A percentile compares a stretch with the other conserved stretches of the same genome.
Evolutionary conservation across 306 rosid genomes (phyloP).

Genomic region (Quercus ilex): DNA sequence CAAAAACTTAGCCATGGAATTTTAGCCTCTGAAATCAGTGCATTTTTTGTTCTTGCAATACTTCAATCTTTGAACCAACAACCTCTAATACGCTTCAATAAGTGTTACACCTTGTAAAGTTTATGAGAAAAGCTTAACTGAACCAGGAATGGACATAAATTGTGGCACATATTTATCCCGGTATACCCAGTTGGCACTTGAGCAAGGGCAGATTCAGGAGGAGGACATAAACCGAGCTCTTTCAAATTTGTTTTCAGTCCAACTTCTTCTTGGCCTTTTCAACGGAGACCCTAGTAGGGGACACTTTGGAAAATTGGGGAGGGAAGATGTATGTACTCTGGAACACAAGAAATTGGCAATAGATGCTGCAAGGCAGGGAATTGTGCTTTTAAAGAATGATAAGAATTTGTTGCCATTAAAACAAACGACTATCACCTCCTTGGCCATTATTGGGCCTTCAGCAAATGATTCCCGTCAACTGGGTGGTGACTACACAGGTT

Average conservation of each 20-base stretch:
- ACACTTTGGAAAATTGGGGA: conserved; percentile 61
- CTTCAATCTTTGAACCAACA: background rate
- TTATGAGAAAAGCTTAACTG: no score
- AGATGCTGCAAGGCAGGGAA: conserved; percentile 84
- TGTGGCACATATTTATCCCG: conserved; percentile 71
- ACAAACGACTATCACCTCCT: conserved; percentile 27
- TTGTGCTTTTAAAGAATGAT: conserved; percentile 80
- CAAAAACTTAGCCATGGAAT: background rate
- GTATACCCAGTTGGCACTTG: conserved; percentile 45
- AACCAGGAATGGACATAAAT: conserved; percentile 66
- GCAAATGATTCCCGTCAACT: conserved; percentile 48
- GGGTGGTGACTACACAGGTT: conserved; percentile 80
- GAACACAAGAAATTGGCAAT: conserved; percentile 69
- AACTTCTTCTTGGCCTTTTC: conserved; percentile 70
- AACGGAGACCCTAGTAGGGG: conserved; percentile 72
- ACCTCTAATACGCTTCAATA: no score
- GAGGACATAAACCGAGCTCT: conserved; percentile 74
- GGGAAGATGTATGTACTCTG: conserved; percentile 57
- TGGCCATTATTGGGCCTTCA: conserved; percentile 75
- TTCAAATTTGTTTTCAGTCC: conserved; percentile 71
- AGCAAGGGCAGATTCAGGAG: conserved; percentile 73
- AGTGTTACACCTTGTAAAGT: no score
- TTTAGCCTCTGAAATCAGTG: background rate
- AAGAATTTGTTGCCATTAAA: conserved; percentile 64
- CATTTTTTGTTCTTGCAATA: background rate